A percentile compares a stretch with the other conserved stretches of the same genome.
phyloP scores from a whole-genome alignment of 192 early-diverging fungal genomes.

The Backusella sp. region DNA sequence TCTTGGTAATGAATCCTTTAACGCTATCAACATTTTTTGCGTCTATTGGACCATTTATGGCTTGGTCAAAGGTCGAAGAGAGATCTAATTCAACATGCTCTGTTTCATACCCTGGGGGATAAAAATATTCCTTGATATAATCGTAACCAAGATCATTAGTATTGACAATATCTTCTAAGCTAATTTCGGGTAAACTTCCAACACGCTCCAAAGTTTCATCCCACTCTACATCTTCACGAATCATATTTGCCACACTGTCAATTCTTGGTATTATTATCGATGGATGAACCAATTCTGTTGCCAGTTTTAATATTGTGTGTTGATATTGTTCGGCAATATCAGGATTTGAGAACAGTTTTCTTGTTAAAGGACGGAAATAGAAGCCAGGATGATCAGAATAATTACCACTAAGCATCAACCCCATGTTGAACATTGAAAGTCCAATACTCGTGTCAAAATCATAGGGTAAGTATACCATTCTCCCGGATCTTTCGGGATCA shows the following conservation, averaged over 20 bases:
- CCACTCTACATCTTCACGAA: slow-evolving; percentile 14
- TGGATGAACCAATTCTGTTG: not conserved
- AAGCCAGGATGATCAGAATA: slow-evolving; percentile 15
- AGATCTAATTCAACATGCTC: not conserved
- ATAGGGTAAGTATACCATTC: not conserved
- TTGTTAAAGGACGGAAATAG: slow-evolving; percentile 1
- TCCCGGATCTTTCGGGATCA: not conserved
- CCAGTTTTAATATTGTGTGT: not conserved
- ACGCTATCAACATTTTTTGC: not conserved
- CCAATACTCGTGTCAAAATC: slow-evolving; percentile 6
- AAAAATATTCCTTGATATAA: not conserved
- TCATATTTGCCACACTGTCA: slow-evolving; percentile 8
- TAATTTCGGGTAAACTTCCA: not conserved
- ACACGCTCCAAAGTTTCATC: not conserved
- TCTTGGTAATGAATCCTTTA: not conserved
- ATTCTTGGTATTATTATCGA: not conserved
- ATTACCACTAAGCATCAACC: slow-evolving; percentile 9
- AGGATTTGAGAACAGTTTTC: not conserved
- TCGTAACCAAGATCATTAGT: not conserved
- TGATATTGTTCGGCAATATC: not conserved
- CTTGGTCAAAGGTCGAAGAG: not conserved
- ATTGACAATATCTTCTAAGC: not conserved
- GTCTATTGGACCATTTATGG: not conserved
- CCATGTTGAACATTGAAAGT: not conserved
- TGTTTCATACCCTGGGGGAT: not conserved